Evolutionary conservation across 345 rosid species (phyloP), one percentile per base, ranked within the genome.

Genomic region (Adansonia digitata): DNA sequence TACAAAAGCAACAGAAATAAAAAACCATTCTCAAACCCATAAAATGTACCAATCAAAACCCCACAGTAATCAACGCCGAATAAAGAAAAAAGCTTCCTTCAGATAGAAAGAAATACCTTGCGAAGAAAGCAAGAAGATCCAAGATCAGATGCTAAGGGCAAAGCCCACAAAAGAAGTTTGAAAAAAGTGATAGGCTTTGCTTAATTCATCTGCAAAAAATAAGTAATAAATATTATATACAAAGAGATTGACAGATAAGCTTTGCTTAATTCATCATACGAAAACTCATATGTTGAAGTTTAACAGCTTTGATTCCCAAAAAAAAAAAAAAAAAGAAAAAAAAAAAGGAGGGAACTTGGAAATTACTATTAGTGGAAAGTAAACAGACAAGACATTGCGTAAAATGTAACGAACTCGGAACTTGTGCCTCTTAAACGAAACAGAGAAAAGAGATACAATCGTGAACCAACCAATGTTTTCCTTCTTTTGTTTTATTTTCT

Each of bases 61-160:
- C 59, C 31, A 40, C 46, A 65, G 18, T 29, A 3, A 37, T 48
- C 49, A 60, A 45, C 6, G 26, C 42, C 60, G 39, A 18, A 37
- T 78, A 81, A 86, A 63, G 68, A 37, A 63, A 63, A n/a, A 63
- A 5, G 40, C 40, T 60, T 60, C 20, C 39, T 60, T 60, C 4
- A 56, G 35, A 56, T 24, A 62, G 18, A 63, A 60, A 20, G 43
- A 20, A 64, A 39, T 39, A 64, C 49, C 49, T 64, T 64, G 69
- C 13, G 12, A 39, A 64, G 17, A 40, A 18, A 62, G 52, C 46
- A 67, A 66, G 52, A 66, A 40, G 39, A 42, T 5, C 53, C 46
- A 20, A 45, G 71, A 84, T 88, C 92, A 86, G 82, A 80, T 66
- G 56, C 68, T 20, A 70, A 75, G 73, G 74, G 55, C 48, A 65